These are phyloP conservation scores for Clarireedia monteithiana DNA, from an alignment of 2,329 filamentous ascomycete species.

Conservation along the genomic window DNA sequence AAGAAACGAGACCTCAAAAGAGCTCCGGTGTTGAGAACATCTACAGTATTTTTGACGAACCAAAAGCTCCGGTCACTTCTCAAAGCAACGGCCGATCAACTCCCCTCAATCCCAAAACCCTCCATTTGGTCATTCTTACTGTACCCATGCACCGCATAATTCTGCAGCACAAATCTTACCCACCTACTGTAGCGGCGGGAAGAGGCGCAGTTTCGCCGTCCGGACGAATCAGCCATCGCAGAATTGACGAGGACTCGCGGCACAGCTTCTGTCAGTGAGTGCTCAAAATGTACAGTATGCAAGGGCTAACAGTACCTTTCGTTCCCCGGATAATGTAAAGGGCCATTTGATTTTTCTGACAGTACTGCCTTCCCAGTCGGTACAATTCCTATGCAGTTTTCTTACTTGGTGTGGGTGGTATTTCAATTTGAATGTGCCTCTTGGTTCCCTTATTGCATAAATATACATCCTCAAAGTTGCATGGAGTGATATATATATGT, in stretches of 20 bases:
- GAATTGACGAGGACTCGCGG: constrained; percentile 3
- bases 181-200: constrained; percentile 1
- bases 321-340: not conserved
- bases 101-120: not conserved
- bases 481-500: not conserved
- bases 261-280: constrained; percentile 2
- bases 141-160: not conserved
- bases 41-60: too few species aligned
- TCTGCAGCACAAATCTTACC: constrained; percentile 1
- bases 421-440: not conserved
- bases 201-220: constrained; percentile 7
- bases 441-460: not conserved
- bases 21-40: too few species aligned
- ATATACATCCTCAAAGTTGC: not conserved
- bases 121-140: not conserved
- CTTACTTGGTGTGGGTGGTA: constrained; percentile 6
- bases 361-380: constrained; percentile 1
- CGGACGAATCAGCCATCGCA: not conserved
- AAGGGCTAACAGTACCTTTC: constrained; percentile 5
- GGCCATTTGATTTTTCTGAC: not conserved
- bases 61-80: too few species aligned
- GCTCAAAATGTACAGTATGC: not conserved
- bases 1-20: too few species aligned
- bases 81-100: not conserved
- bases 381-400: not conserved